Base-by-base conservation (phyloP, 83 land plant species). In the Thuja plicata region DNA sequence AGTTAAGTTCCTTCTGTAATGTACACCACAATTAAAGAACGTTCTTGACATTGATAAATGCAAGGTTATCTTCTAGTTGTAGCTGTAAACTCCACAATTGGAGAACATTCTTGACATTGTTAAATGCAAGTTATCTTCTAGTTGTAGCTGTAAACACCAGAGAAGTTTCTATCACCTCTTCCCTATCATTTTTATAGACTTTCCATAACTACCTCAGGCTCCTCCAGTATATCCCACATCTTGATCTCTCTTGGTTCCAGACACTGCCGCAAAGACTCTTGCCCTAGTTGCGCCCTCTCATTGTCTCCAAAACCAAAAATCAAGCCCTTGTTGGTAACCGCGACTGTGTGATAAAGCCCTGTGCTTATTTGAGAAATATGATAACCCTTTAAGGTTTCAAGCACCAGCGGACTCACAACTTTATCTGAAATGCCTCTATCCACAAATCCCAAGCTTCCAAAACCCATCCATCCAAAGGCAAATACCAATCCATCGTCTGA, bases 231-330 rank as follows among this genome's bases (percentile, higher is more conserved):
- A 3, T 79, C 60, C 71, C 16, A 32, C 54, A 93, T 45, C 66
- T 87, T 84, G 15, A 94, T 93, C 76, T 94, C 94, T 12, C 93
- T 94, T 55, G 97, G 95, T 85, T 90, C 89, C 24, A 88, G 93
- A 90, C 97, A 93, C 43, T 89, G 93, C 81, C 95, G 87, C 52
- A 95, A 79, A 0, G 91, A 88, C 60, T 90, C 95, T 79, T 92
- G 94, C 57, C 98, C 99, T 60, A 97, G 97, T 62, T 95, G 99
- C 27, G 95, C 96, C 71, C 93, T 91, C 57, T 95, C 96, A 91
- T 96, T 97, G 90, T 98, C 99, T 87, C 99, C 99, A 88, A 97
- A 98, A 19, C 99, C 99, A 87, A 98, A 93, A 24, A 97, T 73
- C 77, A 91, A 77, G 17, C 99, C 99, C 57, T 84, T 90, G 78